Percentiles rank a stretch among this genome's conserved stretches.
These are phyloP conservation scores for Eimeria praecox DNA, from an alignment of 169 alveolate species.

Conservation along the genomic window DNA sequence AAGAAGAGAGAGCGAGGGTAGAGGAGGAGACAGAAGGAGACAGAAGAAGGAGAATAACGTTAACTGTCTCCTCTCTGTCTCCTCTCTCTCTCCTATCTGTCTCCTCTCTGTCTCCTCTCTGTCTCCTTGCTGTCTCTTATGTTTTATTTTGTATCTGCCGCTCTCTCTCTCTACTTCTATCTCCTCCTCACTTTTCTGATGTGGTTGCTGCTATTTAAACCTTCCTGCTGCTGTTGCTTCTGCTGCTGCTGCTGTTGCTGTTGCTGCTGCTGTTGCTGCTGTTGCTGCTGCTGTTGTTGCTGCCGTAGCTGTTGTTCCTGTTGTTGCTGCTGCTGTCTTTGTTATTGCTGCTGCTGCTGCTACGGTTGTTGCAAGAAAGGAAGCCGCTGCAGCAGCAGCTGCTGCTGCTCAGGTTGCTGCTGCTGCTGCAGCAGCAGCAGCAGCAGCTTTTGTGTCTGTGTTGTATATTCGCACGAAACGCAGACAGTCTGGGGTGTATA, in stretches of 20 bases:
- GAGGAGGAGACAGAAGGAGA: not conserved
- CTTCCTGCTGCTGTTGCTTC: no score
- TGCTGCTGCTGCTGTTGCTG: no score
- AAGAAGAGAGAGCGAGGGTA: not conserved
- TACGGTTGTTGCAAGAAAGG: no score
- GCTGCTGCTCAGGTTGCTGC: not conserved
- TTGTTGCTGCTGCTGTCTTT: not conserved
- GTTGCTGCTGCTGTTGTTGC: not conserved
- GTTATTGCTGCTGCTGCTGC: not conserved
- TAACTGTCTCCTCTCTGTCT: not conserved
- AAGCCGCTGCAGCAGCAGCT: conserved; percentile 2
- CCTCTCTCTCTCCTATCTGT: not conserved
- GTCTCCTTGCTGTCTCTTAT: not conserved
- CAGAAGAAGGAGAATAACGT: not conserved
- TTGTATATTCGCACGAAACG: no score
- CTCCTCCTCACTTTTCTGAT: not conserved
- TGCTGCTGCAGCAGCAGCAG: not conserved
- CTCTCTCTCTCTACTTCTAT: not conserved
- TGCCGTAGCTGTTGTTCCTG: not conserved
- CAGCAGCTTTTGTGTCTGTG: not conserved
- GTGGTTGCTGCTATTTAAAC: not conserved
- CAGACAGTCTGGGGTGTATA: no score
- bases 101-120: not conserved
- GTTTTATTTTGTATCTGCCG: no score
- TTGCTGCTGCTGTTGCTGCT: no score